phyloP scores from a whole-genome alignment of 1,139 yeast genomes.

The Meyerozyma carpophila region DNA sequence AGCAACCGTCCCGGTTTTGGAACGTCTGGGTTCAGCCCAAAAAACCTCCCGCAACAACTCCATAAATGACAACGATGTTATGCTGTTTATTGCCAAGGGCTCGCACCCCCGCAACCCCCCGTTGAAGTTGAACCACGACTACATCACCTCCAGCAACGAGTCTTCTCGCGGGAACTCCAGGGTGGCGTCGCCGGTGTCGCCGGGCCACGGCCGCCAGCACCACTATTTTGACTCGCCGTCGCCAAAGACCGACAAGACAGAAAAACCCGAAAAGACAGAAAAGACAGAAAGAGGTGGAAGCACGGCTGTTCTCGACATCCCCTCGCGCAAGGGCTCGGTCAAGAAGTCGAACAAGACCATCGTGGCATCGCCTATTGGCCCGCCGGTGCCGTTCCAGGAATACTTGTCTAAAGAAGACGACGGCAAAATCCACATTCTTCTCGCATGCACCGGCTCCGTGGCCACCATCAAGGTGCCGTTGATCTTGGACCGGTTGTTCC shows the following conservation, averaged over 20 bases:
- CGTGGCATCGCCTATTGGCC: constrained; percentile 57
- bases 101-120: constrained; percentile 4
- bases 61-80: constrained; percentile 6
- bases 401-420: constrained; percentile 69
- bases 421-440: constrained; percentile 74
- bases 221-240: constrained; percentile 6
- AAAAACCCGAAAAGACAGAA: constrained; percentile 3
- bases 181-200: constrained; percentile 9
- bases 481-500: constrained; percentile 76
- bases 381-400: constrained; percentile 71
- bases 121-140: constrained; percentile 4
- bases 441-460: constrained; percentile 94
- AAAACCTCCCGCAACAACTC: constrained; percentile 5
- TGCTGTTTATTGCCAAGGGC: constrained; percentile 9
- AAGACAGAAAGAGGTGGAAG: neutral
- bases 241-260: constrained; percentile 6
- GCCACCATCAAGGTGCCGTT: constrained; percentile 91
- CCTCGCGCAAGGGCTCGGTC: constrained; percentile 5
- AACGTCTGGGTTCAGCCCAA: neutral
- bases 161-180: constrained; percentile 5
- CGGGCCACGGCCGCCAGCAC: neutral
- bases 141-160: constrained; percentile 5
- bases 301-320: constrained; percentile 1
- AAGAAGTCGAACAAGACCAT: constrained; percentile 19
- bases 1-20: constrained; percentile 4